These are phyloP conservation scores for Plasmopara muralis DNA, from an alignment of 352 stramenopile species.

Conservation along the genomic window DNA sequence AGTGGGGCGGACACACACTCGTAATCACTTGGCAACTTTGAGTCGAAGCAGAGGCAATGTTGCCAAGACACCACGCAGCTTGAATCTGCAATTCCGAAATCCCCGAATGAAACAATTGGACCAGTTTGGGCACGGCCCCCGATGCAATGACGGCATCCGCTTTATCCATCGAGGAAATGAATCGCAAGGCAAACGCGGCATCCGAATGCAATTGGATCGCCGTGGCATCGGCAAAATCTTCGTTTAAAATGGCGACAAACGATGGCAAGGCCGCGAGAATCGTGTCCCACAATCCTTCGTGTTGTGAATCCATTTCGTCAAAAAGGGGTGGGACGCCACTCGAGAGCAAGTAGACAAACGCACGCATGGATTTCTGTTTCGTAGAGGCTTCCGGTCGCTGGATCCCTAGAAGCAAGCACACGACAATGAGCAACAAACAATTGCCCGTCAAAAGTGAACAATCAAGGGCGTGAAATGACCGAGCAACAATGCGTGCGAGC, in stretches of 20 bases:
- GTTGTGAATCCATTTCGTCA: slow-evolving; percentile 77
- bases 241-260: slow-evolving; percentile 75
- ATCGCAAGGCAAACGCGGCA: slow-evolving; percentile 78
- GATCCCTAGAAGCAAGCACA: slow-evolving; percentile 36
- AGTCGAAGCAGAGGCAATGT: slow-evolving; percentile 74
- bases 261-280: slow-evolving; percentile 74
- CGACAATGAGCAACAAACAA: not conserved
- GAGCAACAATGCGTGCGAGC: slow-evolving; percentile 72
- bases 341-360: slow-evolving; percentile 82
- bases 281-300: slow-evolving; percentile 71
- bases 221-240: slow-evolving; percentile 50
- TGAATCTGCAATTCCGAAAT: slow-evolving; percentile 87
- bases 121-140: slow-evolving; percentile 66
- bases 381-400: slow-evolving; percentile 68
- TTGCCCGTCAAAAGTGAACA: not conserved
- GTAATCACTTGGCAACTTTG: slow-evolving; percentile 72
- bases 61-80: slow-evolving; percentile 79
- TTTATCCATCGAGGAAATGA: slow-evolving; percentile 88
- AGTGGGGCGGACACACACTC: slow-evolving; percentile 52
- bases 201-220: slow-evolving; percentile 79
- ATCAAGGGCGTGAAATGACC: slow-evolving; percentile 14
- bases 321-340: slow-evolving; percentile 81
- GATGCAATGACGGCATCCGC: slow-evolving; percentile 61
- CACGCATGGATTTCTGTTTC: slow-evolving; percentile 78
- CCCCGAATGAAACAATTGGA: slow-evolving; percentile 78